Base-by-base conservation (phyloP, 73 alveolate species). In the Paramecium sonneborni region DNA sequence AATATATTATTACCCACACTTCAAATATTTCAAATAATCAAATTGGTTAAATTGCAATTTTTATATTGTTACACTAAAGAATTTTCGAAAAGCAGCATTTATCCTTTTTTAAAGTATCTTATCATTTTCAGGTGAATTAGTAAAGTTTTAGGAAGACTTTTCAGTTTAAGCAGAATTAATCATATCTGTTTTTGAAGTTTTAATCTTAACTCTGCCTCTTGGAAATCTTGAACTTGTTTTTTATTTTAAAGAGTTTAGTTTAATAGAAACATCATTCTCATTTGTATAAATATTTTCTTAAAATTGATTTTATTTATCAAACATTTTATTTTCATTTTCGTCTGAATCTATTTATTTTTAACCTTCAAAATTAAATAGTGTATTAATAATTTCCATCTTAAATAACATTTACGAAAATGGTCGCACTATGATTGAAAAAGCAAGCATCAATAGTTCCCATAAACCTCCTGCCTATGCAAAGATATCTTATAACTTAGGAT, bases 341-440 rank as follows among this genome's bases (percentile, higher is more conserved):
- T 52, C 68, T 52, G 30, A 21, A 6, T 72, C 86, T 0, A 5
- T 21, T 35, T 14, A 1, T 41, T 41, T 46, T 44, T 79, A 23
- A n/a, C 90, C 90, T 79, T 79, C 69, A 20, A 79, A 79, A 46
- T 79, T 38, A 46, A 79, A 79, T 46, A 79, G 26, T 23, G 55
- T 43, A 79, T 79, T 79, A 1, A 79, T 79, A 1, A 79, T 79
- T 38, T 39, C 69, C 43, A 79, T 21, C 12, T 46, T 79, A 15
- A 37, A 79, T 41, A 76, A 39, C 30, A 79, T 39, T 23, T 79
- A 21, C 2, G 39, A 62, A 32, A 62, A 79, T 9, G 44, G 90
- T 8, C 10, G 15, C 1, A 46, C 44, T 2, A 43, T 79, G 4
- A 79, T 38, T 14, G 46, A 18, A 43, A 43, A 43, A 18, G 55